phyloP scores from a whole-genome alignment of 257 asterid species.

The Lithospermum erythrorhizon region DNA sequence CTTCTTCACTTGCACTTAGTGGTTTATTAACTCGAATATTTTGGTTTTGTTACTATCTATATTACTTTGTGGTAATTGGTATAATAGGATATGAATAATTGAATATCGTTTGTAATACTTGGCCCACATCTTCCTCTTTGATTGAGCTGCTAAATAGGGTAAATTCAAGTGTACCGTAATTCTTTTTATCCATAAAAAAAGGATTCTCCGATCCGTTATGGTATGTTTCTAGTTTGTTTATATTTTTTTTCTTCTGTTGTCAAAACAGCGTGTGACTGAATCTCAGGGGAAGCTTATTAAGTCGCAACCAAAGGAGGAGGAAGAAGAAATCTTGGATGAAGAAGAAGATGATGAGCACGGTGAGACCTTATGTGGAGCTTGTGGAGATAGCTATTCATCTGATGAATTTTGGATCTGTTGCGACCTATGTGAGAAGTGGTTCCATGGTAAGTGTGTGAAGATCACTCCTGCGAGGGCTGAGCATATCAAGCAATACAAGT shows the following conservation, averaged over 20 bases:
- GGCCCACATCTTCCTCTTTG: background rate
- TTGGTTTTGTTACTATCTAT: background rate
- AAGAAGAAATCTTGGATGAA: too few species aligned
- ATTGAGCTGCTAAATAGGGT: background rate
- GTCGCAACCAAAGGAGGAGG: too few species aligned
- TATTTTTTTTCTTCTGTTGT: too few species aligned
- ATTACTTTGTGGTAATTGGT: background rate
- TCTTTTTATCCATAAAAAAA: too few species aligned
- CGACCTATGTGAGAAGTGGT: conserved; percentile 75
- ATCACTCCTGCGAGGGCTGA: conserved; percentile 68
- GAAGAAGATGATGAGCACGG: conserved; percentile 53
- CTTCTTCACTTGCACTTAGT: background rate
- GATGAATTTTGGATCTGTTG: conserved; percentile 84
- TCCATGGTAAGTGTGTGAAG: conserved; percentile 86
- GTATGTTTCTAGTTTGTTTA: too few species aligned
- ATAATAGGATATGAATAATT: background rate
- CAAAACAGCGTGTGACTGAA: too few species aligned
- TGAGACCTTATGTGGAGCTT: conserved; percentile 57
- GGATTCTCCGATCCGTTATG: too few species aligned
- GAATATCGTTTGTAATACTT: background rate
- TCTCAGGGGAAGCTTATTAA: too few species aligned
- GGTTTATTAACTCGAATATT: background rate
- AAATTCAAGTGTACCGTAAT: background rate
- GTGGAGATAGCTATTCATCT: conserved; percentile 46
- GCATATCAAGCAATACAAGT: conserved; percentile 69